Conservation (phyloP, 2,329 filamentous ascomycete species). For the Dryadomyces quercivorus region DNA sequence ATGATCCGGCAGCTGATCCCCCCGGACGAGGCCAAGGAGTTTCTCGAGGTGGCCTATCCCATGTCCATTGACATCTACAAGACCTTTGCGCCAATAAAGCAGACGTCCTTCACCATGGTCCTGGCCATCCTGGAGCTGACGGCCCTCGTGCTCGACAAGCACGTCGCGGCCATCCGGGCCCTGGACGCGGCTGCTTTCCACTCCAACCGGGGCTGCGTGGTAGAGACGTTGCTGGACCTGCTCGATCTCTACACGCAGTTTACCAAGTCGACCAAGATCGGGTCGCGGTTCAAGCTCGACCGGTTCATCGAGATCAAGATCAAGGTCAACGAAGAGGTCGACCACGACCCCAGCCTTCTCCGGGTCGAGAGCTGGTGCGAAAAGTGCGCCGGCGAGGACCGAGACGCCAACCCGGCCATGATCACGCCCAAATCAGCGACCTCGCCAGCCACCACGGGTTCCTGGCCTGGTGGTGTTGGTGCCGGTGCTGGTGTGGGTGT, state of each 20-base stretch:
- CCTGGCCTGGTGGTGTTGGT: slow-evolving; percentile 13
- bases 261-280: slow-evolving; percentile 60
- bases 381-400: slow-evolving; percentile 32
- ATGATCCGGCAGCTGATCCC: slow-evolving; percentile 48
- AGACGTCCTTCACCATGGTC: slow-evolving; percentile 74
- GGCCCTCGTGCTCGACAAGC: slow-evolving; percentile 49
- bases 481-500: no score
- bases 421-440: slow-evolving; percentile 24
- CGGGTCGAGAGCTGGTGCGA: slow-evolving; percentile 52
- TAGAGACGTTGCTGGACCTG: slow-evolving; percentile 80
- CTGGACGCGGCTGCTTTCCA: slow-evolving; percentile 29
- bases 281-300: slow-evolving; percentile 58
- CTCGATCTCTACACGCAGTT: slow-evolving; percentile 89
- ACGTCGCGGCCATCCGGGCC: slow-evolving; percentile 35
- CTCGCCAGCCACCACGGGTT: slow-evolving; percentile 27
- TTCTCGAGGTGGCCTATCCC: slow-evolving; percentile 61
- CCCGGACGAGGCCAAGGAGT: slow-evolving; percentile 35
- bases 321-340: slow-evolving; percentile 69
- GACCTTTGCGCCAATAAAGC: slow-evolving; percentile 85
- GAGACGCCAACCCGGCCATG: slow-evolving; percentile 15
- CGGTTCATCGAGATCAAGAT: slow-evolving; percentile 81
- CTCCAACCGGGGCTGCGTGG: slow-evolving; percentile 33
- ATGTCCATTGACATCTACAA: slow-evolving; percentile 85
- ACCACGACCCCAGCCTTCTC: slow-evolving; percentile 42
- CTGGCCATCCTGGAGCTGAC: slow-evolving; percentile 74